Conservation (phyloP, 768 basidiomycete genomes). For the Dictyophora rubrovolvata region DNA sequence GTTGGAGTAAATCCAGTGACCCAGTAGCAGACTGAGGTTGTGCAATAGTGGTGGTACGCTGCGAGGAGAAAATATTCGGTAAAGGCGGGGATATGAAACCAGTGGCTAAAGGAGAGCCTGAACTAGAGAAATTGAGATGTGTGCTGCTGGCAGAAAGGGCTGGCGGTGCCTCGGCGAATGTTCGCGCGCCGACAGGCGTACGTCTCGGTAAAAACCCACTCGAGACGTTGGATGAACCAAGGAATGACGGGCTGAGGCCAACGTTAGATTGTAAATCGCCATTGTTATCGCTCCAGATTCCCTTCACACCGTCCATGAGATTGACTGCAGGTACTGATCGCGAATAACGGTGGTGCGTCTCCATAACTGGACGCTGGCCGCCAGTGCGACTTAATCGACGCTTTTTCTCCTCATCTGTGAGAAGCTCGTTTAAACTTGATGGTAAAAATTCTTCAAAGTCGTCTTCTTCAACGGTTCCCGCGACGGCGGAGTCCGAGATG, state of each 20-base stretch:
- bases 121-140: constrained; percentile 2
- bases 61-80: not conserved
- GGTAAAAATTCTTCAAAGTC: constrained; percentile 87
- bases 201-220: constrained; percentile 11
- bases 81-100: constrained; percentile 4
- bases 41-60: not conserved
- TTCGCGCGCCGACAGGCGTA: not conserved
- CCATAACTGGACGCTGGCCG: constrained; percentile 16
- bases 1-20: constrained; percentile 31
- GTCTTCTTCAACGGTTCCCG: constrained; percentile 49
- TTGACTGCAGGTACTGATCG: constrained; percentile 74
- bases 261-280: not conserved
- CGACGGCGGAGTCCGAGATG: constrained; percentile 11
- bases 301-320: constrained; percentile 62
- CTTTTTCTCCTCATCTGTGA: constrained; percentile 81
- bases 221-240: constrained; percentile 12
- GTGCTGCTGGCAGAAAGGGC: not conserved
- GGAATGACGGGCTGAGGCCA: constrained; percentile 10
- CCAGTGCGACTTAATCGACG: constrained; percentile 69
- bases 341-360: constrained; percentile 60
- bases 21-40: constrained; percentile 28
- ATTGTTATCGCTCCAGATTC: constrained; percentile 67
- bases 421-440: constrained; percentile 74
- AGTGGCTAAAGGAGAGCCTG: constrained; percentile 1
- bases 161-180: constrained; percentile 5